These are phyloP conservation scores for Domatiomyces catenatus DNA, from an alignment of 2,329 filamentous ascomycete species.

Conservation along the genomic window DNA sequence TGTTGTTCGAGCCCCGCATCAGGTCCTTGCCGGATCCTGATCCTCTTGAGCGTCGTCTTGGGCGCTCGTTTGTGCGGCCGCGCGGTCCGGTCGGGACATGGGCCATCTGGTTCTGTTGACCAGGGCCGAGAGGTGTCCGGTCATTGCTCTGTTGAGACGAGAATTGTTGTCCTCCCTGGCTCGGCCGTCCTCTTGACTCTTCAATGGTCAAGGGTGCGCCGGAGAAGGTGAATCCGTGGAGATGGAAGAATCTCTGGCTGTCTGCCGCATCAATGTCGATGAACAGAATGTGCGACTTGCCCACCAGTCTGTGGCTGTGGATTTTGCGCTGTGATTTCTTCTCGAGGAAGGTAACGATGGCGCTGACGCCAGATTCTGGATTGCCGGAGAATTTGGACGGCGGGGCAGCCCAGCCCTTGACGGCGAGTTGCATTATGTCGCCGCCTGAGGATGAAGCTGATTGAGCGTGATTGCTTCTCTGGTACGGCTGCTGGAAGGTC, in stretches of 20 bases:
- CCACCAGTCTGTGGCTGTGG: slow-evolving; percentile 23
- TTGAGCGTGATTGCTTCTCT: background rate
- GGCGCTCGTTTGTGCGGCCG: background rate
- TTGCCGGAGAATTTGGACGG: slow-evolving; percentile 52
- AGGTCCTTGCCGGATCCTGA: background rate
- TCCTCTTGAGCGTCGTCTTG: background rate
- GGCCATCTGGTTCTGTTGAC: slow-evolving; percentile 2
- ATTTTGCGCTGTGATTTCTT: slow-evolving; percentile 47
- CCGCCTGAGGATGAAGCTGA: background rate
- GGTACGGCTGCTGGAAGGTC: background rate
- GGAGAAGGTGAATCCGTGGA: slow-evolving; percentile 56
- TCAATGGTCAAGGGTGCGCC: slow-evolving; percentile 42
- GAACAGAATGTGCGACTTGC: slow-evolving; percentile 8
- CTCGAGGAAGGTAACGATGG: slow-evolving; percentile 54
- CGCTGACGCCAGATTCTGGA: slow-evolving; percentile 49
- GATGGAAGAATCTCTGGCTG: slow-evolving; percentile 32
- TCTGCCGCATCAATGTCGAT: slow-evolving; percentile 14
- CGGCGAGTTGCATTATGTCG: slow-evolving; percentile 20
- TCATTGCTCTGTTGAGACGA: slow-evolving; percentile 6
- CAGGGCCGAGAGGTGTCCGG: background rate
- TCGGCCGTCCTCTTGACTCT: slow-evolving; percentile 23
- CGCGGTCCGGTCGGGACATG: slow-evolving; percentile 7
- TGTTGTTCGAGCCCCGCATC: background rate
- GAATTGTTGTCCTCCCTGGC: slow-evolving; percentile 1
- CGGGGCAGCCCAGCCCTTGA: slow-evolving; percentile 45